Percentiles rank a stretch among this genome's conserved stretches.
These are phyloP conservation scores for Chaetomiaceae sp. DNA, from an alignment of 2,329 filamentous ascomycete species.

Conservation along the genomic window DNA sequence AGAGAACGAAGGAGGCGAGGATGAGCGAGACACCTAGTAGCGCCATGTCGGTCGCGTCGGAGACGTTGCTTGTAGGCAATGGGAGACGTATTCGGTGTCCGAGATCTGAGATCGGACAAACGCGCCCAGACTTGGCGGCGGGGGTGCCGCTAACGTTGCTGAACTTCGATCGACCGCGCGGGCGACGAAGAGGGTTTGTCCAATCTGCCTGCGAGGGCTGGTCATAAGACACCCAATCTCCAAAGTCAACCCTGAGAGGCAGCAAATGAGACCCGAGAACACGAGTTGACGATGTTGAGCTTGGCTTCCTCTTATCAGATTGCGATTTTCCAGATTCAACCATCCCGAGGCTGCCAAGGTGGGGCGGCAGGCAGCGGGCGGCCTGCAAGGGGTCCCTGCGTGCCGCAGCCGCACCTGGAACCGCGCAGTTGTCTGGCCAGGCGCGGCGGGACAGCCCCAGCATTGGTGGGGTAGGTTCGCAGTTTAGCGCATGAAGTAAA, in stretches of 20 bases:
- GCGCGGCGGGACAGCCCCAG: neutral
- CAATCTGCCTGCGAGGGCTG: no score
- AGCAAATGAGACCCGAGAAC: neutral
- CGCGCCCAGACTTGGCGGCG: no score
- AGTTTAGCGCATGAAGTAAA: constrained; percentile 22
- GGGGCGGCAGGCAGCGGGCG: constrained; percentile 1
- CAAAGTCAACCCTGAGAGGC: neutral
- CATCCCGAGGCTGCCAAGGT: neutral
- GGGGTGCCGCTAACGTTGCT: no score
- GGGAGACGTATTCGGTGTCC: no score
- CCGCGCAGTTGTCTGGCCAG: constrained; percentile 11
- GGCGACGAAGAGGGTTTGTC: no score
- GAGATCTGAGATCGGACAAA: no score
- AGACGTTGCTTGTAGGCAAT: constrained; percentile 14
- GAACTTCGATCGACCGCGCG: no score
- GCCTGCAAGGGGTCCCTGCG: neutral
- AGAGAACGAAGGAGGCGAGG: constrained; percentile 52
- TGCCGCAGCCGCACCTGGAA: neutral
- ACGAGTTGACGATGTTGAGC: neutral
- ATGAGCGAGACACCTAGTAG: constrained; percentile 57
- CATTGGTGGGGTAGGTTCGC: constrained; percentile 16
- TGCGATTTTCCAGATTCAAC: constrained; percentile 2
- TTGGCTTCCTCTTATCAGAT: constrained; percentile 6
- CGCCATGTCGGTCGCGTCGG: constrained; percentile 38
- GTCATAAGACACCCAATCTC: no score